Base-by-base conservation (phyloP, 176 grass and related monocot genomes). In the Carex littledalei region DNA sequence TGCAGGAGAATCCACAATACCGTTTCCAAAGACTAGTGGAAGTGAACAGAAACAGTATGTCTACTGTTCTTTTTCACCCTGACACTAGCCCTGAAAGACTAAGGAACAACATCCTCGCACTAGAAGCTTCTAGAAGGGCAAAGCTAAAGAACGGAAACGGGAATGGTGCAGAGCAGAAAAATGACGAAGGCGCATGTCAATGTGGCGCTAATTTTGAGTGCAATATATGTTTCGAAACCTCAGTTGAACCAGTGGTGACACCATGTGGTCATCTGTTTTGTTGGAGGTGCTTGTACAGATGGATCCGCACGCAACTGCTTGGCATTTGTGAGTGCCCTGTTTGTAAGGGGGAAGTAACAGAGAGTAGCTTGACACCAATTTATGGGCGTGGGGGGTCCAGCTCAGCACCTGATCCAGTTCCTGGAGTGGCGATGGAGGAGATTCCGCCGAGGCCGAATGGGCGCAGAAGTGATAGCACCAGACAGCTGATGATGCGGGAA, bases 201-300 rank as follows among this genome's bases (percentile, higher is more conserved):
- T 89, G 88, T 78, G 86, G 68, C 49, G 80, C 89, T 37, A 87
- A 84, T 77, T 98, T 94, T 34, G 93, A 95, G 41, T 98, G 96
- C 84, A 91, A 95, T 57, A 95, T 98, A 72, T 98, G 96, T 76
- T 88, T 92, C 79, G 91, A 95, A 26, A 26, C 86, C 8, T 90
- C 93, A 14, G 93, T 89, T 37, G 88, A 93, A 54, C 96, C 96
- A 0, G 91, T 98, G 67, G 90, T 98, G 59, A 98, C 96, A 20
- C 79, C 86, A 3, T 98, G 96, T 21, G 93, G 96, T 29, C 96
- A 98, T 84, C 89, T 98, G 31, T 98, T 92, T 78, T 98, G 96
- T 63, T 98, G 96, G 96, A 65, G 88, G 70, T 98, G 96, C 79
- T 87, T 98, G 81, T 95, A 92, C 61, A 86, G 59, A 70, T 95